Evolutionary conservation across 441 rosid species (phyloP).

Genomic region (Dalechampia spathulata): DNA sequence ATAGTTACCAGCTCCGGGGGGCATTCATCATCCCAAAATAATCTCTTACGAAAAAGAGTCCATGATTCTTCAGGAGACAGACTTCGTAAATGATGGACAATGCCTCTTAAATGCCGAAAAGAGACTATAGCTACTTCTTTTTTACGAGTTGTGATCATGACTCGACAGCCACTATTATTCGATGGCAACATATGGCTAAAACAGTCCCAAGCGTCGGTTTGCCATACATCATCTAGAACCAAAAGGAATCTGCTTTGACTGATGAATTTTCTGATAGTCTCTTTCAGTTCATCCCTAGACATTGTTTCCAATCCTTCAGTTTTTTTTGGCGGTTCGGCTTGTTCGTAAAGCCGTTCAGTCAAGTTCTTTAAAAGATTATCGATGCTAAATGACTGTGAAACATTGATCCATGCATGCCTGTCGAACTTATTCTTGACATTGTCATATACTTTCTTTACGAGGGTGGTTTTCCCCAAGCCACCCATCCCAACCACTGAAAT

Average conservation of each 20-base stretch:
- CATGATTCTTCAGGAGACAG: background rate
- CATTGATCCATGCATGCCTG: background rate
- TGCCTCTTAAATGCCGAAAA: no score
- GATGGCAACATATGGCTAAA: constrained; percentile 3
- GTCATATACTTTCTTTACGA: constrained; percentile 3
- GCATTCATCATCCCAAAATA: background rate
- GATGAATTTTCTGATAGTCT: background rate
- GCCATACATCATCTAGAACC: constrained; percentile 10
- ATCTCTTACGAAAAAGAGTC: background rate
- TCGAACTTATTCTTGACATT: background rate
- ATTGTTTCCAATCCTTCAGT: background rate
- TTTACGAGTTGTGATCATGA: background rate
- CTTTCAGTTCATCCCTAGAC: background rate
- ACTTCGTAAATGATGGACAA: no score
- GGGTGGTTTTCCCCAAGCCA: constrained; percentile 16
- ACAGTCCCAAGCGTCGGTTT: constrained; percentile 5
- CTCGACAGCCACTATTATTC: background rate
- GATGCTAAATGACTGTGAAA: background rate
- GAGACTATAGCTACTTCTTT: no score
- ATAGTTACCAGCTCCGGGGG: background rate
- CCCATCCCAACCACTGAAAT: constrained; percentile 18
- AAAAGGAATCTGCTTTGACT: background rate
- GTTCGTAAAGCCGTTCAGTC: no score
- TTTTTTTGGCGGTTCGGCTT: background rate
- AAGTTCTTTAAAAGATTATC: background rate